Evolutionary conservation across 2,329 filamentous ascomycete species (phyloP).

Genomic region (Colletotrichum costaricense): DNA sequence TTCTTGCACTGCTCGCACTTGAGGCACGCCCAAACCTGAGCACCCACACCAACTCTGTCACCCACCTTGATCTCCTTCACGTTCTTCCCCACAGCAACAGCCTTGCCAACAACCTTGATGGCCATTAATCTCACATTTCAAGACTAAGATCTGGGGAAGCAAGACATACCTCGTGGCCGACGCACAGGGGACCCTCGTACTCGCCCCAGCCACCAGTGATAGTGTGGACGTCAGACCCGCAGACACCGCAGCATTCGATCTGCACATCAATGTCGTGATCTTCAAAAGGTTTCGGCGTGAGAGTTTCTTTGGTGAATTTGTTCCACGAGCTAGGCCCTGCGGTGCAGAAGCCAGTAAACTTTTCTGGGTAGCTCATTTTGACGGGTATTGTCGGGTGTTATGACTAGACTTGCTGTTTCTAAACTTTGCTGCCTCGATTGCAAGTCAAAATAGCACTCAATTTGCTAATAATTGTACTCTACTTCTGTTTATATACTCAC

Average conservation of each 20-base stretch:
- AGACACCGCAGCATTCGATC: conserved; percentile 76
- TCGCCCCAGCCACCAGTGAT: conserved; percentile 67
- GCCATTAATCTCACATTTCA: background rate
- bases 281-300: conserved; percentile 52
- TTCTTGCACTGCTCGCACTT: conserved; percentile 59
- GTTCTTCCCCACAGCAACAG: conserved; percentile 57
- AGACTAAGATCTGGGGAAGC: background rate
- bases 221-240: conserved; percentile 71
- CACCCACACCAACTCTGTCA: conserved; percentile 73
- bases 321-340: conserved; percentile 55
- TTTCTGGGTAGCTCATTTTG: conserved; percentile 57
- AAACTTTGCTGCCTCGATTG: too few species aligned
- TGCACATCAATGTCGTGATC: conserved; percentile 68
- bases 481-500: background rate
- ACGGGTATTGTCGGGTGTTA: background rate
- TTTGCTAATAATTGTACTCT: background rate
- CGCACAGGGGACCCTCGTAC: conserved; percentile 58
- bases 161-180: conserved; percentile 62
- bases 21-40: conserved; percentile 69
- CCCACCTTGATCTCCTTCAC: conserved; percentile 66
- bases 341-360: conserved; percentile 56
- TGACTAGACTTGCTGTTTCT: background rate
- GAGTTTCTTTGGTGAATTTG: conserved; percentile 49
- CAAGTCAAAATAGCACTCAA: too few species aligned
- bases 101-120: conserved; percentile 63